Evolutionary conservation across 768 basidiomycete genomes (phyloP).

Genomic region (Mrakia hoshinonis): DNA sequence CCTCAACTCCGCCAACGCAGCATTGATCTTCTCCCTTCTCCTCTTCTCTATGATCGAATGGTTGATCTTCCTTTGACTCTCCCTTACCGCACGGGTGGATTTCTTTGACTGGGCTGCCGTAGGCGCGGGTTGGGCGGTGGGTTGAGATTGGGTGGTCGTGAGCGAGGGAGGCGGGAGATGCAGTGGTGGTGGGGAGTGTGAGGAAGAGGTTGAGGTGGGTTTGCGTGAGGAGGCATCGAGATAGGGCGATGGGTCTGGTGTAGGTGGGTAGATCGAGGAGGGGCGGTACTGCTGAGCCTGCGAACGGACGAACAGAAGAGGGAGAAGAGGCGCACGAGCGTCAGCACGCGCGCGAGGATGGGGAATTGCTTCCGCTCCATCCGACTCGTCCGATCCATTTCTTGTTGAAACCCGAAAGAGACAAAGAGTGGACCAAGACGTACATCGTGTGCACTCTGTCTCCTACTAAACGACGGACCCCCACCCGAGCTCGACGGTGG

Average conservation of each 20-base stretch:
- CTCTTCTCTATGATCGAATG: conserved; percentile 93
- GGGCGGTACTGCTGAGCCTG: not conserved
- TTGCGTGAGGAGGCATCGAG: not conserved
- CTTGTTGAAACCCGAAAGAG: too few relatives aligned
- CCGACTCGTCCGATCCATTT: too few relatives aligned
- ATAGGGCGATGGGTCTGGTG: not conserved
- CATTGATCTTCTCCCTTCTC: conserved; percentile 89
- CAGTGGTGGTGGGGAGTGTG: conserved; percentile 5
- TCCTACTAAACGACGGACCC: too few relatives aligned
- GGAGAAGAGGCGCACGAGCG: too few relatives aligned
- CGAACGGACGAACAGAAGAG: too few relatives aligned
- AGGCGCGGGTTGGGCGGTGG: not conserved
- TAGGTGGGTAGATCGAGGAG: not conserved
- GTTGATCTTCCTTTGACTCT: conserved; percentile 81
- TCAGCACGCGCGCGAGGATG: too few relatives aligned
- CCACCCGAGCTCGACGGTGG: too few relatives aligned
- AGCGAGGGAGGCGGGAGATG: conserved; percentile 6
- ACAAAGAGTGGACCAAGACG: too few relatives aligned
- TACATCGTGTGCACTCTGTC: too few relatives aligned
- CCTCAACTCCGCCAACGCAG: conserved; percentile 67
- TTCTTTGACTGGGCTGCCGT: not conserved
- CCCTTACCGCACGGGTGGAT: conserved; percentile 49
- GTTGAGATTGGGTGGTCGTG: not conserved
- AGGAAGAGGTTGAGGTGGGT: not conserved
- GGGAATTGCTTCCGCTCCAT: too few relatives aligned